Evolutionary conservation across 495 filamentous ascomycete species (phyloP), one percentile per base, ranked within the genome.

Genomic region (Penicillium ochrochloron): DNA sequence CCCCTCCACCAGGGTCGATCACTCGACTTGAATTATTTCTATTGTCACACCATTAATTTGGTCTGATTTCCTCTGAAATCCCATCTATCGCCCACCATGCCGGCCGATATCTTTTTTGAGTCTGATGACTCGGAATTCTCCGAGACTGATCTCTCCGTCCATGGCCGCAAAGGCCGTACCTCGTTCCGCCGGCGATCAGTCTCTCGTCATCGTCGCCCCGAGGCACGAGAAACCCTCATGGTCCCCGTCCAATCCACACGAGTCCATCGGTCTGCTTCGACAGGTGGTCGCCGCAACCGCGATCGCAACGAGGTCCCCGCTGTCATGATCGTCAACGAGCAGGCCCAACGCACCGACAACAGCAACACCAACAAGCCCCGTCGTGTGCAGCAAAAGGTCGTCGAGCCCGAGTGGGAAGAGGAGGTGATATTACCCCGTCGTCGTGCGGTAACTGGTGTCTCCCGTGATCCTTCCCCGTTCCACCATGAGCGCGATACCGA

Each of bases 401-500:
- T 54, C n/a, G 65, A 74, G 5, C 61, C 68, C 19, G 75, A 77
- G 29, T 71, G 68, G 21, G 75, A 79, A 4, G 73, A 80, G 15
- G 77, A 77, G n/a, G 51, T 67, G 17, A 37, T 73, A 7, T 73
- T 61, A 35, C 64, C 67, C 21, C 72, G 67, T 14, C 68, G 62
- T 21, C 72, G 71, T 14, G 67, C 72, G 15, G 65, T 60, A 57
- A 66, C 52, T 21, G 59, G 58, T 11, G 31, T 66, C 52, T 64
- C 66, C 10, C 68, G 64, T 53, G 71, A 59, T 11, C 51, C 57
- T 17, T 75, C 72, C 27, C 72, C 72, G 3, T 62, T 27, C 42
- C 62, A 65, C 41, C 67, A 78, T 5, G 79, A 81, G 27, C 67
- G 80, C 6, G 80, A 82, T 59, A 72, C 68, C 58, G 78, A 81